Evolutionary conservation across 768 basidiomycete genomes (phyloP), one percentile per base, ranked within the genome.

Genomic region (Suillus sp.): DNA sequence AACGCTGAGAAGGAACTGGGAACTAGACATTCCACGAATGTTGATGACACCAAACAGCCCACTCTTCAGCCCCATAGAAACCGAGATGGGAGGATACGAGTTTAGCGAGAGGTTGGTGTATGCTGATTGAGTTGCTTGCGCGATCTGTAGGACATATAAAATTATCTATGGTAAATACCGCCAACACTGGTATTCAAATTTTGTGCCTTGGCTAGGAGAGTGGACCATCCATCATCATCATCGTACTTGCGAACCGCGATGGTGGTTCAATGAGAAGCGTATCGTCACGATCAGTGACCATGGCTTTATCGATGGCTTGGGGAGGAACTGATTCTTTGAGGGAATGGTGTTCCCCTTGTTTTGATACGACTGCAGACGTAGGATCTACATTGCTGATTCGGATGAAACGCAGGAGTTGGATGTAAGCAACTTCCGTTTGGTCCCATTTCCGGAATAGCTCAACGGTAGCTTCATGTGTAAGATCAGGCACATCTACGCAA

Each of bases 391-490:
- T 87, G 57, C 80, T 88, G 75, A 95, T 87, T 62, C 91, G 86
- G 65, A 93, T 85, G 74, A 89, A 91, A 48, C 90, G 88, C 59
- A 95, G 79, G 18, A 87, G 80, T 59, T 90, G 82, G 45, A 90
- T 80, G 72, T 83, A 95, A 5, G 89, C 84, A 4, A 85, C 76
- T 68, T 92, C 90, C 64, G 84, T 86, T 67, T 90, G 87, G 68
- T 93, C 90, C 93, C 93, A 95, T 63, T 78, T 76, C 45, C 90
- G 83, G 72, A 93, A 92, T 4, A 93, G 78, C 34, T 83, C 82
- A 43, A 91, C 88, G 18, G 84, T 94, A 11, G 80, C 73, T n/a
- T 78, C 74, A 66, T 94, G 86, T 0, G 91, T 93, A 32, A 95
- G 80, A 74, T 95, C 93, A 8, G 86, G 83, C 38, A 94, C 81